phyloP scores from a whole-genome alignment of 2,329 filamentous ascomycete species.

The Penicillium sp. region DNA sequence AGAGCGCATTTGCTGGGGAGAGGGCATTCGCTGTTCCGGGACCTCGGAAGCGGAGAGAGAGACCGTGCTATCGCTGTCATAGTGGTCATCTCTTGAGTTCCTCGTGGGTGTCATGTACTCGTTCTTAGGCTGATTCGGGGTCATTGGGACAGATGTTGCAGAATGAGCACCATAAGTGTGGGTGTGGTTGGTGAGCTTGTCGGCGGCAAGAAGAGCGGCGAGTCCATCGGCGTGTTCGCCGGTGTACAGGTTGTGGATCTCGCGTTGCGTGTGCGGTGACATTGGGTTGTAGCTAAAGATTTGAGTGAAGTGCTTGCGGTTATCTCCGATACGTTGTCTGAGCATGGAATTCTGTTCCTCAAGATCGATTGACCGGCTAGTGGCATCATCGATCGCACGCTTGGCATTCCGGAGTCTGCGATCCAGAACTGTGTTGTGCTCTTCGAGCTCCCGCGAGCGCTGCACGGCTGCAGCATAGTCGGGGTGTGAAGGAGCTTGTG shows the following conservation, averaged over 20 bases:
- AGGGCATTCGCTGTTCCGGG: constrained; percentile 53
- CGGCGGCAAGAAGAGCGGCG: constrained; percentile 40
- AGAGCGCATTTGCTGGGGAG: constrained; percentile 16
- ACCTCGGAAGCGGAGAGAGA: constrained; percentile 62
- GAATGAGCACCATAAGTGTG: constrained; percentile 47
- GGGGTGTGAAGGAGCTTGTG: constrained; percentile 41
- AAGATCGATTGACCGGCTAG: constrained; percentile 70
- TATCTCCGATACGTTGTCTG: constrained; percentile 82
- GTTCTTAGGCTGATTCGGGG: constrained; percentile 61
- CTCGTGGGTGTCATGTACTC: constrained; percentile 61
- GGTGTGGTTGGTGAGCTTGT: constrained; percentile 40
- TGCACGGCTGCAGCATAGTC: constrained; percentile 62
- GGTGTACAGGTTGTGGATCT: constrained; percentile 43
- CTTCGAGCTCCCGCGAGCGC: constrained; percentile 65
- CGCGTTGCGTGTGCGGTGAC: constrained; percentile 59
- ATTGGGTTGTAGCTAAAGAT: constrained; percentile 74
- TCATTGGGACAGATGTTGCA: constrained; percentile 68
- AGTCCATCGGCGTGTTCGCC: constrained; percentile 40
- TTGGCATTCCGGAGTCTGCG: constrained; percentile 72
- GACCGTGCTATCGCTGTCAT: constrained; percentile 83
- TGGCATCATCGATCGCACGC: constrained; percentile 74
- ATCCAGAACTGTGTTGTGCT: constrained; percentile 65
- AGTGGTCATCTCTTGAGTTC: constrained; percentile 52
- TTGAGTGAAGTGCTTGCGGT: constrained; percentile 80
- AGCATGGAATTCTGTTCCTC: constrained; percentile 75